Evolutionary conservation across 2,329 filamentous ascomycete genomes (phyloP), one percentile per base, ranked within the genome.

Genomic region (Arthrobotrys entomopaga): DNA sequence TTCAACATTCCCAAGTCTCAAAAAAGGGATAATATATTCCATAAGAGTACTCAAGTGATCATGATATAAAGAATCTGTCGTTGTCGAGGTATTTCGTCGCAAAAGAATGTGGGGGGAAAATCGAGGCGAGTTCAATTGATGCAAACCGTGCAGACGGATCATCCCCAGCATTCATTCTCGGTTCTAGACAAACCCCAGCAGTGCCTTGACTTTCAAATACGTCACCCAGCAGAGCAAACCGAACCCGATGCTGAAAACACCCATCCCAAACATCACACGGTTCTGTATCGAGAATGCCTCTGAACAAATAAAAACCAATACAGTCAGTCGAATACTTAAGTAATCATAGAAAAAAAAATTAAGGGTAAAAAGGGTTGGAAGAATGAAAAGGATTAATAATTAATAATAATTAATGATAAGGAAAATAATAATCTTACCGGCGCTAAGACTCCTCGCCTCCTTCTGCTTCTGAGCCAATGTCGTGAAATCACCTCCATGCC

Each of bases 241-340:
- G 46, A 73, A 73, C 56, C 56, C 69, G 11, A 73, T 58, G 15
- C 69, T 73, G 43, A 66, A 73, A 15, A 65, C 69, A 8, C 24
- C 56, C 69, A 73, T 73, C 56, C 69, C 69, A n/a, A 73, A n/a
- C 50, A 73, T 20, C 69, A 73, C 69, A 24, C 69, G 54, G 56
- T 73, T 73, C 63, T 73, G 69, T 61, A 73, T 73, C 61, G 69
- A 61, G 22, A 73, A 73, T 43, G 69, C 69, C 56, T 73, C 69
- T 73, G 26, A 20, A 16, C 11, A 65, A 11, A 22, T 19, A 22
- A 46, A 46, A 7, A 46, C 13, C n/a, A n/a, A n/a, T n/a, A 46
- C 15, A 46, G n/a, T 46, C 13, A 46, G 16, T 46, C 16, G n/a
- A 19, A 6, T 15, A 40, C 13, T 5, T n/a, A 46, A 46, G n/a